Evolutionary conservation across 2,329 filamentous ascomycete species (phyloP), one percentile per base, ranked within the genome.

Genomic region (Trichoderma endophyticum): DNA sequence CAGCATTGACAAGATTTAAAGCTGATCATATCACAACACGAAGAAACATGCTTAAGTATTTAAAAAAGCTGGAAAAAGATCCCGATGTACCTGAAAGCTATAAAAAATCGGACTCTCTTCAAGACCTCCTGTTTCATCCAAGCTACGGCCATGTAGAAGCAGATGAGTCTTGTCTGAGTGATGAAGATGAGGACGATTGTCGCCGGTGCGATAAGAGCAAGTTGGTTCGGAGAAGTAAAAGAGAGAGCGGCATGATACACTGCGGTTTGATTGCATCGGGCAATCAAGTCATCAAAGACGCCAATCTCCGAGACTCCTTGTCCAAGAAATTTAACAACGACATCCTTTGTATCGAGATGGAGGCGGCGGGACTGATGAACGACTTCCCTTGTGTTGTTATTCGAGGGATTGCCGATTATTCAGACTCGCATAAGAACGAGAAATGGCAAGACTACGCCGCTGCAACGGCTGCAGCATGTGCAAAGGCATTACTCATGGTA

Each of bases 321-420:
- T 76, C 76, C 0, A 24, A 57, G 0, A 54, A 77, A 2, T 64
- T 73, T 0, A 75, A 72, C 0, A 73, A 71, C 0, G 36, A 59
- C 1, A 65, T 77, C 0, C 67, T 78, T 0, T 80, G 79, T 3
- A 75, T 80, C 9, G 77, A 81, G 26, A 81, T 78, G 79, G 79
- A 80, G n/a, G 77, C 77, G 0, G 78, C 79, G 0, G 79, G 80
- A 0, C 11, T 79, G 0, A 75, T 77, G 74, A 74, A 75, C 9
- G 60, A 76, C 0, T 75, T 81, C 1, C 78, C 80, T 0, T 83
- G 79, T 36, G 69, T 84, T 0, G 76, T 81, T 0, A 80, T 84
- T 21, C 78, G 81, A 21, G 82, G 81, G 0, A 81, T 84, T 0
- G 84, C 79, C 28, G 80, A 83, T 63, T 84, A 83, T 63, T 76